phyloP scores from a whole-genome alignment of 2,329 filamentous ascomycete genomes.

The Aureobasidium pullulans region DNA sequence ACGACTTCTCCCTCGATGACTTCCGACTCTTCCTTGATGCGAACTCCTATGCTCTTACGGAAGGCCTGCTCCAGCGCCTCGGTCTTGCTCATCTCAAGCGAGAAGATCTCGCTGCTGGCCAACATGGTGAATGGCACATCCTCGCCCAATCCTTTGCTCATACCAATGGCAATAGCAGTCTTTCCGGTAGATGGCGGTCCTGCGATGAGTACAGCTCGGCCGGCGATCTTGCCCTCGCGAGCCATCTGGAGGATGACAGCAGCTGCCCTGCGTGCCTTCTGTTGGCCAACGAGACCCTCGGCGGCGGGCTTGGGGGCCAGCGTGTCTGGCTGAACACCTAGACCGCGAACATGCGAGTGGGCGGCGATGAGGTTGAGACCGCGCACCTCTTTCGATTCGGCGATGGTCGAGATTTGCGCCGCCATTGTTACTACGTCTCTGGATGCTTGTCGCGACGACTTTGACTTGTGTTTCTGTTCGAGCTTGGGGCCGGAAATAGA shows the following conservation, averaged over 20 bases:
- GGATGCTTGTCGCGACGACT: not conserved
- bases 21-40: conserved; percentile 98
- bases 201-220: conserved; percentile 86
- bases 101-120: conserved; percentile 95
- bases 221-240: conserved; percentile 96
- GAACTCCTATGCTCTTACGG: conserved; percentile 93
- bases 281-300: conserved; percentile 91
- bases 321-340: conserved; percentile 87
- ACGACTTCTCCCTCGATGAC: conserved; percentile 99
- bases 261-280: conserved; percentile 92
- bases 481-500: not conserved
- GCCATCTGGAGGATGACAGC: conserved; percentile 98
- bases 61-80: conserved; percentile 98
- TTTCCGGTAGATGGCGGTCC: conserved; percentile 96
- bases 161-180: conserved; percentile 97
- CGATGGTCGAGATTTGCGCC: conserved; percentile 64
- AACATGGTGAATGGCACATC: conserved; percentile 97
- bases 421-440: not conserved
- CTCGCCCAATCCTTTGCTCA: conserved; percentile 89
- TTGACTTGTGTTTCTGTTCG: not conserved
- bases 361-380: conserved; percentile 96
- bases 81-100: conserved; percentile 98
- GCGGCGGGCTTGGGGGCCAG: conserved; percentile 78
- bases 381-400: conserved; percentile 91
- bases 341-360: conserved; percentile 93